Conservation (phyloP, 2,329 filamentous ascomycete species). For the Septoria linicola region DNA sequence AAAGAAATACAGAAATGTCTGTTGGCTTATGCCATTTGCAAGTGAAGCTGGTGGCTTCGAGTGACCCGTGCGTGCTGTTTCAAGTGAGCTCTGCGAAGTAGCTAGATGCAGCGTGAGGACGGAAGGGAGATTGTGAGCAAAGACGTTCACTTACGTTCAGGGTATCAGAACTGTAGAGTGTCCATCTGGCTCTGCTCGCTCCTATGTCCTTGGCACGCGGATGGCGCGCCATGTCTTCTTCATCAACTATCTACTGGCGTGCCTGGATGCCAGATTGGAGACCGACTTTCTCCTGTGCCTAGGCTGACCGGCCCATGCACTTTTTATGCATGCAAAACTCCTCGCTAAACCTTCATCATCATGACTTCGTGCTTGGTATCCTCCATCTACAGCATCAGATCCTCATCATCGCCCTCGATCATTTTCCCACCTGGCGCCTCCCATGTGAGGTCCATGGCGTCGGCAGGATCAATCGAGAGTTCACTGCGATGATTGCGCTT, state of each 20-base stretch:
- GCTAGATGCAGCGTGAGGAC: neutral
- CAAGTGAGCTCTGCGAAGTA: conserved; percentile 1
- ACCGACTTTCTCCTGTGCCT: neutral
- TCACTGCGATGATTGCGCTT: conserved; percentile 48
- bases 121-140: neutral
- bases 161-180: no score
- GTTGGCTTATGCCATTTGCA: neutral
- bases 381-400: conserved; percentile 33
- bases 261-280: no score
- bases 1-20: no score
- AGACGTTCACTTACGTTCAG: neutral
- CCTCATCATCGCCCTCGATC: conserved; percentile 33
- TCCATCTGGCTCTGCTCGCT: no score
- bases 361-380: conserved; percentile 10
- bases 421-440: conserved; percentile 28
- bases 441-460: conserved; percentile 40
- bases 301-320: neutral
- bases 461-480: conserved; percentile 37
- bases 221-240: no score
- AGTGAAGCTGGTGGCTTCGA: neutral
- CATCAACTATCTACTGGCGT: no score
- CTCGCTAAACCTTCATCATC: conserved; percentile 15
- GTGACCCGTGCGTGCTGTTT: neutral
- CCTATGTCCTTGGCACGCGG: no score
- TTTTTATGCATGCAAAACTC: conserved; percentile 6